phyloP scores from a whole-genome alignment of 2,329 filamentous ascomycete species.

The Phialophora expanda region DNA sequence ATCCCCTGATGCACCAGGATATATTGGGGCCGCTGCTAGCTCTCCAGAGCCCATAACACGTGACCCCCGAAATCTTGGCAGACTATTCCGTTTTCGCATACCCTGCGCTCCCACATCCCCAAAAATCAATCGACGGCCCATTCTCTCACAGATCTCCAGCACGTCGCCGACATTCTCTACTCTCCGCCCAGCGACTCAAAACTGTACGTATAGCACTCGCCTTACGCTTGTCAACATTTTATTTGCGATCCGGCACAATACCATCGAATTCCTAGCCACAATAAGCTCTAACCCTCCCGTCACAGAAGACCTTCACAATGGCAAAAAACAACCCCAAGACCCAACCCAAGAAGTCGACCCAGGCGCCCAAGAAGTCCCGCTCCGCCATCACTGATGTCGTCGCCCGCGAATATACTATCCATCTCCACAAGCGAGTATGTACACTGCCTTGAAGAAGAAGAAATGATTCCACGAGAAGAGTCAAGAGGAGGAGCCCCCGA shows the following conservation, averaged over 20 bases:
- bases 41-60: constrained; percentile 12
- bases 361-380: constrained; percentile 74
- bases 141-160: constrained; percentile 15
- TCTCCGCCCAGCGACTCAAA: constrained; percentile 3
- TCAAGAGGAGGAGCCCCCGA: constrained; percentile 14
- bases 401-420: constrained; percentile 99
- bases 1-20: background rate
- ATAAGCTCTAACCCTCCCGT: background rate
- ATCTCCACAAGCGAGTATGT: constrained; percentile 99
- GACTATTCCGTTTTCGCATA: constrained; percentile 21
- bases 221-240: background rate
- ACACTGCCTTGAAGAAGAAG: background rate
- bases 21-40: background rate
- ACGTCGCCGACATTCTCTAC: constrained; percentile 8
- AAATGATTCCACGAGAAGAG: background rate
- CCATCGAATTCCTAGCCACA: background rate
- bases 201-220: constrained; percentile 9
- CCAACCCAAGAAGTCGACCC: constrained; percentile 68
- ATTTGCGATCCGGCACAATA: background rate
- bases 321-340: constrained; percentile 40
- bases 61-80: constrained; percentile 35
- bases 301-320: constrained; percentile 34
- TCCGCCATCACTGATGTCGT: constrained; percentile 99
- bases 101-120: constrained; percentile 21
- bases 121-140: constrained; percentile 13